Evolutionary conservation across 768 basidiomycete genomes (phyloP), one percentile per base, ranked within the genome.

Genomic region (Lentinula aciculospora): DNA sequence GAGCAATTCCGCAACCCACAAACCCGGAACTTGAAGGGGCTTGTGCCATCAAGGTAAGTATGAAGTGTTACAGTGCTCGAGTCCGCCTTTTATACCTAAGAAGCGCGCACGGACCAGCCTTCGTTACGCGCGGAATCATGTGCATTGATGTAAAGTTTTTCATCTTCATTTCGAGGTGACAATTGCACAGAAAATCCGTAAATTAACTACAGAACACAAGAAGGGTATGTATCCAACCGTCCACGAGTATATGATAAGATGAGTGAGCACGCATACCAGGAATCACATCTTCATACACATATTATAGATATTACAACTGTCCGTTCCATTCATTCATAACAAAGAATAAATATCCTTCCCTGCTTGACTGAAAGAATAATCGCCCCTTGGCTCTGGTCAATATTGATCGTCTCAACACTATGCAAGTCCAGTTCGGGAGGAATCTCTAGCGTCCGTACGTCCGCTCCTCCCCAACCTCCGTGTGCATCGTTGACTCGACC

Each of bases 311-410:
- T 39, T 17, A 13, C 4, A 39, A 6, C 42, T 9, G n/a, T 44
- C 42, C 42, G 19, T 44, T n/a, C n/a, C 42, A 44, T 44, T 61
- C 48, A 80, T 65, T 80, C 77, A 72, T 89, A 89, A 71, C 83
- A 82, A 65, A 89, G 65, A 66, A 89, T 88, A 71, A 85, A 89
- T 53, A 89, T 85, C 72, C 78, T 84, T 42, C 88, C 87, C 12
- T 78, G 76, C 71, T 75, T 82, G 58, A 86, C 82, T 32, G 83
- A 85, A 54, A 89, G 68, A 59, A 88, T 87, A 39, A 89, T 79
- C 8, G 85, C 83, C 1, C 87, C 88, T 65, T 89, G 88, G 37
- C 77, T 79, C 72, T 89, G 88, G 66, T 89, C 88, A 53, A 89
- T 85, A 67, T 88, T 88, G 63, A 89, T 86, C 61, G 85, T 88